phyloP scores from a whole-genome alignment of 805 yeast genomes.

The Vanderwaltozyma yarrowii region DNA sequence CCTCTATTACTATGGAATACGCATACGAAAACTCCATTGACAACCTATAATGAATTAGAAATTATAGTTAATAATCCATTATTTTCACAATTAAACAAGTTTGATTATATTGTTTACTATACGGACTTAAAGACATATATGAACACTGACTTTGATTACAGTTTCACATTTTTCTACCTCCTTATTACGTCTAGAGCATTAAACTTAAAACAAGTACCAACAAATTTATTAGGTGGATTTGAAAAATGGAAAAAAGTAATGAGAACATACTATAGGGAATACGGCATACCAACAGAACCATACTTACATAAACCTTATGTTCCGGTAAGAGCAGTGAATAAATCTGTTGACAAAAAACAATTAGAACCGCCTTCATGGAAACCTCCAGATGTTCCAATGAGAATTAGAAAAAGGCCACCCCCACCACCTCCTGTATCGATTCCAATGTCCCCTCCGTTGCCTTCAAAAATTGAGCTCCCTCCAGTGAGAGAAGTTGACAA shows the following conservation, averaged over 20 bases:
- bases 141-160: conserved; percentile 25
- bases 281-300: conserved; percentile 16
- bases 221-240: conserved; percentile 35
- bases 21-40: conserved; percentile 22
- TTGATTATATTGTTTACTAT: conserved; percentile 31
- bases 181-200: conserved; percentile 17
- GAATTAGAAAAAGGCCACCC: conserved; percentile 19
- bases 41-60: conserved; percentile 25
- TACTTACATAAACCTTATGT: conserved; percentile 11
- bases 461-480: conserved; percentile 1
- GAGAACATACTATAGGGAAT: conserved; percentile 20
- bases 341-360: background rate
- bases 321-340: background rate
- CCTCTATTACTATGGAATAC: conserved; percentile 28
- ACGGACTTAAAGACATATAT: conserved; percentile 30
- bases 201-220: conserved; percentile 17
- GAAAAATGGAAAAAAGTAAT: conserved; percentile 34
- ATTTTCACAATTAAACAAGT: conserved; percentile 26
- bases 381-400: conserved; percentile 20
- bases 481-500: conserved; percentile 1
- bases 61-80: conserved; percentile 17
- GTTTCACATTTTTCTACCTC: conserved; percentile 24
- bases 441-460: conserved; percentile 10
- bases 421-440: conserved; percentile 22
- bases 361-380: conserved; percentile 4